Percentiles rank a stretch among this genome's conserved stretches.
Evolutionary conservation across 768 basidiomycete species (phyloP).

Genomic region (Pisolithus microcarpus): DNA sequence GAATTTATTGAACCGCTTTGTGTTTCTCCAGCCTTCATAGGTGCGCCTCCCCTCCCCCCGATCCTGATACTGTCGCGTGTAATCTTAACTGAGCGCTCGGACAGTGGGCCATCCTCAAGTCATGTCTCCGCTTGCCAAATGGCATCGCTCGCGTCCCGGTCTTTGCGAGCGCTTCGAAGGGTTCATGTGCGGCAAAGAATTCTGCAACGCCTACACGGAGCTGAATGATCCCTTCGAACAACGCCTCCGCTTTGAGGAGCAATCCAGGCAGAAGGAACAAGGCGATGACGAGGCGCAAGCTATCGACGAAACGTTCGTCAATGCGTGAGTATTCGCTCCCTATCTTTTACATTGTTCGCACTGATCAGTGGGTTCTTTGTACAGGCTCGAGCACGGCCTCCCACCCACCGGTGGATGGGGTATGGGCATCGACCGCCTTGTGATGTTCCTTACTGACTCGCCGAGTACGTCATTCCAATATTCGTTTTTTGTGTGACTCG

Average conservation of each 20-base stretch:
- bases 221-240: slow-evolving; percentile 99
- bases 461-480: slow-evolving; percentile 50
- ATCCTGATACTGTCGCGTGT: slow-evolving; percentile 3
- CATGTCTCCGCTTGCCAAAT: slow-evolving; percentile 99
- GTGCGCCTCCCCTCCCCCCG: slow-evolving; percentile 34
- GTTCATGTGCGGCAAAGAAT: slow-evolving; percentile 97
- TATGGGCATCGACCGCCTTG: slow-evolving; percentile 88
- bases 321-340: slow-evolving; percentile 58
- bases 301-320: slow-evolving; percentile 90
- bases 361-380: slow-evolving; percentile 3
- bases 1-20: slow-evolving; percentile 98
- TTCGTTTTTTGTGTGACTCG: slow-evolving; percentile 2
- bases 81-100: neutral
- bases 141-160: slow-evolving; percentile 94
- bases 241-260: slow-evolving; percentile 91
- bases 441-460: slow-evolving; percentile 99
- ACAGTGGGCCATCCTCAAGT: slow-evolving; percentile 96
- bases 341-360: neutral
- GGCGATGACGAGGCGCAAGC: slow-evolving; percentile 99
- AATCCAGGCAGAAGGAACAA: slow-evolving; percentile 87
- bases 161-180: slow-evolving; percentile 98
- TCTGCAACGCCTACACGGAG: slow-evolving; percentile 99
- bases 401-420: slow-evolving; percentile 99
- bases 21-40: slow-evolving; percentile 93
- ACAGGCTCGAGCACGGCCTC: slow-evolving; percentile 89